phyloP scores from a whole-genome alignment of 2,329 filamentous ascomycete species.

The Diaporthe sp. region DNA sequence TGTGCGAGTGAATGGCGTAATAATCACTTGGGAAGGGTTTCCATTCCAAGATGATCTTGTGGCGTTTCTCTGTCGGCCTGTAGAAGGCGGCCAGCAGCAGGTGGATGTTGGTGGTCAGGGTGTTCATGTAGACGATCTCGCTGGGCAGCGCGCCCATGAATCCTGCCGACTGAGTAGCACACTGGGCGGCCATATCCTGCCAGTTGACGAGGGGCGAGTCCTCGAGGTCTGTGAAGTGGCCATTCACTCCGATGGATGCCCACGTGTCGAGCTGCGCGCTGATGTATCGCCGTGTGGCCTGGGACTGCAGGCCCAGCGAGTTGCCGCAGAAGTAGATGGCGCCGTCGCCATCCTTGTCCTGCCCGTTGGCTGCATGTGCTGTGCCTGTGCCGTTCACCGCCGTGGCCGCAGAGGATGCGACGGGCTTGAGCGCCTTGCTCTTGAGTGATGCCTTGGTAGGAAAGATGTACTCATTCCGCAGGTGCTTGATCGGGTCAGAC shows the following conservation, averaged over 20 bases:
- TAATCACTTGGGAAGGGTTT: conserved; percentile 92
- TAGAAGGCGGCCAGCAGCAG: conserved; percentile 89
- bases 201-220: conserved; percentile 79
- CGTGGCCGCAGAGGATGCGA: neutral
- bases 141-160: conserved; percentile 79
- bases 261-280: conserved; percentile 83
- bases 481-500: conserved; percentile 69
- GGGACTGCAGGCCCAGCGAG: conserved; percentile 87
- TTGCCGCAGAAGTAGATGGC: conserved; percentile 91
- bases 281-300: conserved; percentile 73
- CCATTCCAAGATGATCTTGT: conserved; percentile 90
- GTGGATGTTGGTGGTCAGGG: conserved; percentile 85
- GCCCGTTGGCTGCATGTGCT: neutral
- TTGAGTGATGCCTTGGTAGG: conserved; percentile 80
- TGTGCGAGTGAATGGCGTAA: conserved; percentile 87
- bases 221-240: conserved; percentile 80
- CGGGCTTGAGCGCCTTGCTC: conserved; percentile 66
- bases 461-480: conserved; percentile 81
- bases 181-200: conserved; percentile 83
- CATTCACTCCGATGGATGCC: conserved; percentile 86
- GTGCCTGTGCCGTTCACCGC: conserved; percentile 13
- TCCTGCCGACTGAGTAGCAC: conserved; percentile 76
- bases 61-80: conserved; percentile 70
- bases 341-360: neutral
- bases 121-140: conserved; percentile 91